These are phyloP conservation scores for Penstemon eatonii DNA, from an alignment of 257 asterid genomes.

Conservation along the genomic window DNA sequence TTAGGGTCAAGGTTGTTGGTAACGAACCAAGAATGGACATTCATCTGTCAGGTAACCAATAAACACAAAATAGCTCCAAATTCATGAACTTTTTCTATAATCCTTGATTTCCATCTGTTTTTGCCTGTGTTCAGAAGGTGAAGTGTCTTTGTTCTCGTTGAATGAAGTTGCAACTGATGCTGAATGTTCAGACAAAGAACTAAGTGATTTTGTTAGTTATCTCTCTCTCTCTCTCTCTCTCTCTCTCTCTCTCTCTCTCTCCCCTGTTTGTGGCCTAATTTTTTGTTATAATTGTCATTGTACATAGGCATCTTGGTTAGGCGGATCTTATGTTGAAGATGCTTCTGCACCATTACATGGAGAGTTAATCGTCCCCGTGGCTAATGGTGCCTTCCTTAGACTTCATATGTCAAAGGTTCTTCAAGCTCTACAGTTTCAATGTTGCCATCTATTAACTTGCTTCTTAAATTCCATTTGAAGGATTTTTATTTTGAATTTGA, in stretches of 20 bases:
- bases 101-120: slow-evolving; percentile 25
- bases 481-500: slow-evolving; percentile 23
- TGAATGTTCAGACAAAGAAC: slow-evolving; percentile 69
- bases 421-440: slow-evolving; percentile 17
- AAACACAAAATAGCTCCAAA: slow-evolving; percentile 9
- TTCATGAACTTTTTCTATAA: slow-evolving; percentile 17
- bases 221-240: slow-evolving; percentile 26
- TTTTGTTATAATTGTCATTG: slow-evolving; percentile 21
- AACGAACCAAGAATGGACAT: slow-evolving; percentile 51
- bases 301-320: slow-evolving; percentile 79
- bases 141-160: slow-evolving; percentile 62
- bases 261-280: slow-evolving; percentile 8
- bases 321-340: slow-evolving; percentile 78
- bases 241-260: slow-evolving; percentile 4
- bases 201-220: slow-evolving; percentile 68
- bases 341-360: slow-evolving; percentile 54
- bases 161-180: slow-evolving; percentile 48
- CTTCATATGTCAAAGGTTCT: slow-evolving; percentile 81
- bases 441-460: slow-evolving; percentile 1
- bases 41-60: slow-evolving; percentile 68
- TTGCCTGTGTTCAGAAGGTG: slow-evolving; percentile 52
- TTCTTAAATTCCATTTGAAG: slow-evolving; percentile 4
- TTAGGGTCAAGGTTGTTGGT: slow-evolving; percentile 56
- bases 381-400: slow-evolving; percentile 57
- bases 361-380: slow-evolving; percentile 61